Evolutionary conservation across 495 filamentous ascomycete genomes (phyloP).

Genomic region (Xylaria scruposa): DNA sequence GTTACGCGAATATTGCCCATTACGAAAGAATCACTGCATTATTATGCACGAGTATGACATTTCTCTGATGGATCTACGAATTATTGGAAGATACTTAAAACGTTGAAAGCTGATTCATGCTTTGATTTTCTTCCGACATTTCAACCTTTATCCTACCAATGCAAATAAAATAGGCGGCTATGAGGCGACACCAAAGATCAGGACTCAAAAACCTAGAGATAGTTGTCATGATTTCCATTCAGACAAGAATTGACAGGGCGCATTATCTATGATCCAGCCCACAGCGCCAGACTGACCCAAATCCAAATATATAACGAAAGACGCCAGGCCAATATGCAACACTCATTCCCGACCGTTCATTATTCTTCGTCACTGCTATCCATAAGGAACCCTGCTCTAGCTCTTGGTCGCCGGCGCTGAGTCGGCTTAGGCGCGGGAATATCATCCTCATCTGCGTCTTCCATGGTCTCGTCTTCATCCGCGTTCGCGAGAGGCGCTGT

Average conservation of each 20-base stretch:
- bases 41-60: too few species aligned
- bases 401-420: constrained; percentile 44
- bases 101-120: not conserved
- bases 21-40: not conserved
- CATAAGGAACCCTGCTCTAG: constrained; percentile 59
- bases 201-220: not conserved
- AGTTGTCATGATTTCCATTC: not conserved
- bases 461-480: constrained; percentile 36
- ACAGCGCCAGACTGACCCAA: not conserved
- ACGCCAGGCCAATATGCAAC: constrained; percentile 21
- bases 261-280: constrained; percentile 4
- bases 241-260: not conserved
- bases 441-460: constrained; percentile 47
- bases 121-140: not conserved
- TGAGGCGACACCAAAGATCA: not conserved
- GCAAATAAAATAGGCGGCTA: too few species aligned
- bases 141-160: not conserved
- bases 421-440: constrained; percentile 36
- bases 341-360: constrained; percentile 26
- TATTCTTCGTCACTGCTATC: constrained; percentile 65
- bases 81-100: not conserved
- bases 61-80: too few species aligned
- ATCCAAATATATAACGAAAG: not conserved
- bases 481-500: constrained; percentile 1
- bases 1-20: not conserved